phyloP scores from a whole-genome alignment of 108 stramenopile genomes.

The Nitzschia inconspicua region DNA sequence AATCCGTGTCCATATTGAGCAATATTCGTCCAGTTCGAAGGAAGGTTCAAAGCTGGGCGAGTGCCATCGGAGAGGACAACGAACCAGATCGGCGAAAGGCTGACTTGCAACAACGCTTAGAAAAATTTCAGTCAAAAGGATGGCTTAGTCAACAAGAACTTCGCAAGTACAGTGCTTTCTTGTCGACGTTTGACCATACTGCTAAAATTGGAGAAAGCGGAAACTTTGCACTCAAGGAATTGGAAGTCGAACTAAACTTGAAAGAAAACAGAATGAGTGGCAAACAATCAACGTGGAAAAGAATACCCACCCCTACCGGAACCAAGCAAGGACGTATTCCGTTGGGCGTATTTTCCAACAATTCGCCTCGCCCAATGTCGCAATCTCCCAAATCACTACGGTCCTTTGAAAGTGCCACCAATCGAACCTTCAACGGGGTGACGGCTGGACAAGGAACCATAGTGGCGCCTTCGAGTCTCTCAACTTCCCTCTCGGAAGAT shows the following conservation, averaged over 20 bases:
- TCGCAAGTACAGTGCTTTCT: conserved; percentile 20
- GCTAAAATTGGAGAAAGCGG: conserved; percentile 6
- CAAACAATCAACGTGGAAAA: neutral
- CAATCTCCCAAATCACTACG: neutral
- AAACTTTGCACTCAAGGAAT: conserved; percentile 7
- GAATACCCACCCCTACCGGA: neutral
- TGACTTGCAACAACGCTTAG: conserved; percentile 13
- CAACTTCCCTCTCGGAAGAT: conserved; percentile 18
- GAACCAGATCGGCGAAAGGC: neutral
- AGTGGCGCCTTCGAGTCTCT: neutral
- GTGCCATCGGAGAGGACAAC: too few species aligned
- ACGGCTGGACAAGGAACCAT: neutral
- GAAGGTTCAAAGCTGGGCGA: too few species aligned
- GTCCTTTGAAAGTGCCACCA: conserved; percentile 2
- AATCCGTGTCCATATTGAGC: conserved; percentile 17
- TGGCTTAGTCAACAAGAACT: conserved; percentile 29
- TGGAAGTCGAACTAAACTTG: conserved; percentile 19
- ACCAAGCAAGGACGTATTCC: too few species aligned
- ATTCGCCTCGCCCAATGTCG: neutral
- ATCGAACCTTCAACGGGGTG: neutral
- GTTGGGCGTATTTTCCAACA: neutral
- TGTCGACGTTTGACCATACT: neutral
- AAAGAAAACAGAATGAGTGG: conserved; percentile 23
- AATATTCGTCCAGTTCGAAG: too few species aligned
- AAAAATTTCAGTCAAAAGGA: conserved; percentile 9